Conservation (phyloP, 495 filamentous ascomycete species). For the Hyaloscypha hepaticicola region DNA sequence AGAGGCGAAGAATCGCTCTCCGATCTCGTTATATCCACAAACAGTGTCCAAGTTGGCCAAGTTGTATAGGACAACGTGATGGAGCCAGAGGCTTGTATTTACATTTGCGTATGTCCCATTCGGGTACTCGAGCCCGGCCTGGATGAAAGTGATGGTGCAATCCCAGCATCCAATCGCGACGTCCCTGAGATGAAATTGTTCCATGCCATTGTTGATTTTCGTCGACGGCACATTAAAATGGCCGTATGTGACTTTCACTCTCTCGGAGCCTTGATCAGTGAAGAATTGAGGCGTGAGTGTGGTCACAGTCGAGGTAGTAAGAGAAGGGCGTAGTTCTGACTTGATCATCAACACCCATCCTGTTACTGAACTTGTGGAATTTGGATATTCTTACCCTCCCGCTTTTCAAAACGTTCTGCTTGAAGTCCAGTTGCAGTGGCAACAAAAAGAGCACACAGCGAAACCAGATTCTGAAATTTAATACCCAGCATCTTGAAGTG, state of each 20-base stretch:
- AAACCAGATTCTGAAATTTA: neutral
- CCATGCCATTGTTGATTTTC: conserved; percentile 8
- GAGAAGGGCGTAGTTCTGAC: neutral
- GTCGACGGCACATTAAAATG: neutral
- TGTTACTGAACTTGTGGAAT: neutral
- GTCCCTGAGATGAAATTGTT: neutral
- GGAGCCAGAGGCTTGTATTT: conserved; percentile 6
- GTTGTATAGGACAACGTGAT: conserved; percentile 7
- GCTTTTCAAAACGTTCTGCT: neutral
- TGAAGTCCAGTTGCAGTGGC: neutral
- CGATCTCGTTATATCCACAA: neutral
- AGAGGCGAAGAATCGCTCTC: conserved; percentile 8
- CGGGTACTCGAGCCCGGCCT: conserved; percentile 9
- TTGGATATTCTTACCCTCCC: neutral
- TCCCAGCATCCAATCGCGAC: neutral
- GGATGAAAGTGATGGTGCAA: conserved; percentile 5
- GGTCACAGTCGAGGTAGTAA: neutral
- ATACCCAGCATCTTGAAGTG: neutral
- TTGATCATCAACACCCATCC: neutral
- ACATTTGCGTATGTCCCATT: conserved; percentile 14
- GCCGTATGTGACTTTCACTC: conserved; percentile 7
- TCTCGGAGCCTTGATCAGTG: conserved; percentile 8
- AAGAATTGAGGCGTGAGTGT: conserved; percentile 12
- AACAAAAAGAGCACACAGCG: neutral
- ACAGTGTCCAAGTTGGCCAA: neutral